Evolutionary conservation across 768 basidiomycete species (phyloP).

Genomic region (Kwoniella sp.): DNA sequence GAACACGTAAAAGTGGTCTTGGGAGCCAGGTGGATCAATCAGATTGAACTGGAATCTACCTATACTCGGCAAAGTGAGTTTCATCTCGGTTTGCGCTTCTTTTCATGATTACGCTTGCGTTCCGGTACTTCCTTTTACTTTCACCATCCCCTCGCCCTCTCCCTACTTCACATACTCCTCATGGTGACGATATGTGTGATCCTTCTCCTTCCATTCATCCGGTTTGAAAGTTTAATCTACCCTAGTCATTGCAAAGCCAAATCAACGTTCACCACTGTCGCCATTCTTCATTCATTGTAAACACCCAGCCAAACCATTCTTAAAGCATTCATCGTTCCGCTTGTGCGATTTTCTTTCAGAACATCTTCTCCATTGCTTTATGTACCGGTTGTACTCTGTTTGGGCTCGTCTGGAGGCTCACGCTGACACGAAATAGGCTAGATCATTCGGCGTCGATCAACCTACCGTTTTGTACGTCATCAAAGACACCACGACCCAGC

Average conservation of each 20-base stretch:
- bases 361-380: neutral
- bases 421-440: neutral
- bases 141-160: neutral
- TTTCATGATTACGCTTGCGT: neutral
- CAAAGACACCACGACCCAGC: neutral
- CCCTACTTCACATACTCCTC: too few species aligned
- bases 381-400: neutral
- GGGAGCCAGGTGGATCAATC: neutral
- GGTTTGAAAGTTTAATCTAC: slow-evolving; percentile 4
- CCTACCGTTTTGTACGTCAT: neutral
- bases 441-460: neutral
- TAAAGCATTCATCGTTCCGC: neutral
- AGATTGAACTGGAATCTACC: neutral
- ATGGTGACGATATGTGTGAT: slow-evolving; percentile 5
- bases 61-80: neutral
- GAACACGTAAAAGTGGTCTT: neutral
- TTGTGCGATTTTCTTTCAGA: neutral
- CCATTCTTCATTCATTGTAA: too few species aligned
- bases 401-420: neutral
- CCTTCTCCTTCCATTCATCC: neutral
- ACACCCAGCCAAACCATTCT: too few species aligned
- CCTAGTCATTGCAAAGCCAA: neutral
- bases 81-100: neutral
- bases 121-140: neutral
- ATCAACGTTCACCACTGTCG: neutral